Evolutionary conservation across 495 filamentous ascomycete genomes (phyloP), one percentile per base, ranked within the genome.

Genomic region (Lindgomyces ingoldianus): DNA sequence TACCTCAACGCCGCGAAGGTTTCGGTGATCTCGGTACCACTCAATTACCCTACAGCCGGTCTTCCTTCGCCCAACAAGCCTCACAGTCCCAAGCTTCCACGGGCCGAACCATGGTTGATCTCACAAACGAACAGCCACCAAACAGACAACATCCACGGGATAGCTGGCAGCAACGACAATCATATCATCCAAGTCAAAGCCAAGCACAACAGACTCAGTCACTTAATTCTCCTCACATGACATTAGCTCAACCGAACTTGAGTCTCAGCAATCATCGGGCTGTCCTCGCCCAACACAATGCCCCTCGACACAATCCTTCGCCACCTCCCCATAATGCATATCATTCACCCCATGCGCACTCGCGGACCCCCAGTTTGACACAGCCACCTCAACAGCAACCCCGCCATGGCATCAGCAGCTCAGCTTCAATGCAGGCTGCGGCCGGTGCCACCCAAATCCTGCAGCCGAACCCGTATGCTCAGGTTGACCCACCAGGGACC

Each of bases 401-500:
- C 12, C 53, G 52, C 4, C 57, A 53, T 26, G 26, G 36, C 16
- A 62, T 64, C 1, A 50, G 16, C 57, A 42, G 16, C 56, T 4
- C 57, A 9, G 22, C 62, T 1, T 33, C 47, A 42, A 50, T 57
- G 24, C 58, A 61, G 19, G 8, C 58, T 22, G 16, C 57, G 14
- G 14, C 44, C 18, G 45, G 56, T 21, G 21, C 63, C 27, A n/a
- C 48, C 8, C 67, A 65, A 47, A 70, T 70, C 16, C 49, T 72
- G 27, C 67, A 72, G 47, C 60, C 70, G 18, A 72, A 70, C 50
- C 70, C 70, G 12, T 72, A 72, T 41, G 59, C 70, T 16, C 63
- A 67, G 45, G 67, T 70, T 4, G 62, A 65, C 25, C 62, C 62
- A 16, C 62, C 67, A 19, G 54, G 58, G 6, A 52, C 21, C 27